phyloP scores from a whole-genome alignment of 345 rosid species.

The Boechera stricta region DNA sequence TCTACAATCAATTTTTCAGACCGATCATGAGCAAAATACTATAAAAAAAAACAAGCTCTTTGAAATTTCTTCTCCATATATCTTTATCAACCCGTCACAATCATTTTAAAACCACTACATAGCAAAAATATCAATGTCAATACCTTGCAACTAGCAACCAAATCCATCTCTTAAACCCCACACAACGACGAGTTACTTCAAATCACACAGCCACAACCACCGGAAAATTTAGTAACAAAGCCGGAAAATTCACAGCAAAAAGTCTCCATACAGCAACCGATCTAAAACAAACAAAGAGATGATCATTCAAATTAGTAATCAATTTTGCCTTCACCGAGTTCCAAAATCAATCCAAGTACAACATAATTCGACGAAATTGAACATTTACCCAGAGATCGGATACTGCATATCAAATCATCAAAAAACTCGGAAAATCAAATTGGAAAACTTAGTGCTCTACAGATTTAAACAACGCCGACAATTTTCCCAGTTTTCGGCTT shows the following conservation, averaged over 20 bases:
- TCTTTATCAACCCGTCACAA: not conserved
- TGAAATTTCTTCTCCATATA: not conserved
- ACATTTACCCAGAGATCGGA: slow-evolving; percentile 44
- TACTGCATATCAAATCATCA: slow-evolving; percentile 34
- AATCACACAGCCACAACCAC: slow-evolving; percentile 29
- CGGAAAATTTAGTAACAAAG: slow-evolving; percentile 40
- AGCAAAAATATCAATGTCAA: not conserved
- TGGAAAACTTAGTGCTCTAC: slow-evolving; percentile 44
- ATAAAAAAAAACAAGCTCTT: not conserved
- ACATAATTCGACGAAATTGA: slow-evolving; percentile 5
- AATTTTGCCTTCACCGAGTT: not conserved
- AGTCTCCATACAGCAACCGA: slow-evolving; percentile 50
- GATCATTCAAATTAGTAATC: slow-evolving; percentile 12
- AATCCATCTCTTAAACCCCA: slow-evolving; percentile 64
- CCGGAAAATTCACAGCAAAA: slow-evolving; percentile 39
- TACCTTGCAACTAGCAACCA: slow-evolving; percentile 81
- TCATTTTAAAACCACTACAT: not conserved
- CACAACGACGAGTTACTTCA: slow-evolving; percentile 27
- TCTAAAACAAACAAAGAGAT: slow-evolving; percentile 42
- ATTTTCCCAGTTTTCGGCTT: not conserved
- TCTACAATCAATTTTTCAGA: not conserved
- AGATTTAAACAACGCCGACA: slow-evolving; percentile 45
- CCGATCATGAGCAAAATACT: not conserved
- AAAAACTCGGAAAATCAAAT: not conserved
- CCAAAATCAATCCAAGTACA: not conserved